Percentiles rank a stretch among this genome's conserved stretches.
phyloP scores from a whole-genome alignment of 441 rosid species.

The Geranium incanum region DNA sequence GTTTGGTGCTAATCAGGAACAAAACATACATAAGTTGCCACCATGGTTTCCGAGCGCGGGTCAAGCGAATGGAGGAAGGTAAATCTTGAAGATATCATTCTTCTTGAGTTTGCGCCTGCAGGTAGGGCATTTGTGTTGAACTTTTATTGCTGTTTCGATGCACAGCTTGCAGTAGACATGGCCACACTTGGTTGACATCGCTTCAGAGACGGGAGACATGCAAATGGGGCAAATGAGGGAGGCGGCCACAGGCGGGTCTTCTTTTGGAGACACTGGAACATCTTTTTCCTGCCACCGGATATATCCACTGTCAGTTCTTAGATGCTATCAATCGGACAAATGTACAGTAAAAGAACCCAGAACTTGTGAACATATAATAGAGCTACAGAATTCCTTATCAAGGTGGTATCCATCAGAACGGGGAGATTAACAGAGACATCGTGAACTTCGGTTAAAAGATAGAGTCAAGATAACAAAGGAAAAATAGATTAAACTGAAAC shows the following conservation, averaged over 20 bases:
- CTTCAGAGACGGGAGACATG: not conserved
- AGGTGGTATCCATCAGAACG: not conserved
- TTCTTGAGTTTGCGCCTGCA: not conserved
- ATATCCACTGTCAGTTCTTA: not conserved
- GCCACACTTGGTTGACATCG: not conserved
- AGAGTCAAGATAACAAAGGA: not conserved
- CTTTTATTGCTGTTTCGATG: not conserved
- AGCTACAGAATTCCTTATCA: not conserved
- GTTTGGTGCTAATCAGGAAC: not conserved
- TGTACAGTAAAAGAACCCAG: not conserved
- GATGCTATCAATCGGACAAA: not conserved
- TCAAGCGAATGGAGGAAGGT: not conserved
- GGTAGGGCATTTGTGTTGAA: not conserved
- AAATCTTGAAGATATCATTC: not conserved
- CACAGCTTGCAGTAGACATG: not conserved
- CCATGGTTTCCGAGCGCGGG: not conserved
- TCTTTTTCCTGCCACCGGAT: not conserved
- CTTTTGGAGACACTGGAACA: not conserved
- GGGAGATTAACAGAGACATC: not conserved
- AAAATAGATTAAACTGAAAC: not conserved
- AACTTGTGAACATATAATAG: not conserved
- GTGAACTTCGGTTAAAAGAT: not conserved
- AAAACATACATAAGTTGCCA: not conserved
- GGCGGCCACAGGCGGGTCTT: not conserved
- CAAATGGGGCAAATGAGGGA: constrained; percentile 1